Conservation (phyloP, 2,329 filamentous ascomycete genomes). For the Neofusicoccum parvum region DNA sequence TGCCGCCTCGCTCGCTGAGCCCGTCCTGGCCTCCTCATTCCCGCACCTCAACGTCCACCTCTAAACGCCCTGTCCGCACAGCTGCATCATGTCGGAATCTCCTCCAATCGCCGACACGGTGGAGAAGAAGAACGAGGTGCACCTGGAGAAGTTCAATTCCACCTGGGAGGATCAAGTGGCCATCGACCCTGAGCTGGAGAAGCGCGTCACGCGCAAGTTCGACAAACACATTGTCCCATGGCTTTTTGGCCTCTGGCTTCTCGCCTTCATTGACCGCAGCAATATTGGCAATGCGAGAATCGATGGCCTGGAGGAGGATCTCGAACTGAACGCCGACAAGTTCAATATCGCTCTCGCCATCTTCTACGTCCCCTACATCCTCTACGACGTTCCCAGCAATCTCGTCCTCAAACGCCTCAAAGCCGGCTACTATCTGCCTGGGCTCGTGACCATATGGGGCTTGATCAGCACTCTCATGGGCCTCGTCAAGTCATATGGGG, state of each 20-base stretch:
- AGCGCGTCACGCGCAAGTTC: conserved; percentile 44
- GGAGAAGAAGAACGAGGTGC: conserved; percentile 11
- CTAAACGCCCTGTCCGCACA: background rate
- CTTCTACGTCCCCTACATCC: conserved; percentile 49
- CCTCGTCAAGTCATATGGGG: conserved; percentile 44
- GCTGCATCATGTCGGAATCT: conserved; percentile 2
- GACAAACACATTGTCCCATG: conserved; percentile 49
- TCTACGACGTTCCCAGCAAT: conserved; percentile 45
- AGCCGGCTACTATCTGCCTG: conserved; percentile 45
- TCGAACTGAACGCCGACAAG: conserved; percentile 42
- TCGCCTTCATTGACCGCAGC: conserved; percentile 51
- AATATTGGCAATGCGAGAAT: conserved; percentile 49
- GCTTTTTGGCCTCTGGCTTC: conserved; percentile 50
- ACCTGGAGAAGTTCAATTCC: conserved; percentile 25
- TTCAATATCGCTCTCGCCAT: conserved; percentile 49
- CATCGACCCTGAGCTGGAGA: conserved; percentile 30
- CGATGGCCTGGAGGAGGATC: conserved; percentile 43
- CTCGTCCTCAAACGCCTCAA: conserved; percentile 44
- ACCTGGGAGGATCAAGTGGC: conserved; percentile 19
- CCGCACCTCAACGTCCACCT: background rate
- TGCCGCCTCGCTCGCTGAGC: background rate
- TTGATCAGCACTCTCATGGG: conserved; percentile 44
- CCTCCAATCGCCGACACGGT: background rate
- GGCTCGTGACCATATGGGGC: conserved; percentile 44
- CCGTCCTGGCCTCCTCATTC: background rate